phyloP scores from a whole-genome alignment of 1,284 basidiomycete genomes.

The Rhodotorula sp. region DNA sequence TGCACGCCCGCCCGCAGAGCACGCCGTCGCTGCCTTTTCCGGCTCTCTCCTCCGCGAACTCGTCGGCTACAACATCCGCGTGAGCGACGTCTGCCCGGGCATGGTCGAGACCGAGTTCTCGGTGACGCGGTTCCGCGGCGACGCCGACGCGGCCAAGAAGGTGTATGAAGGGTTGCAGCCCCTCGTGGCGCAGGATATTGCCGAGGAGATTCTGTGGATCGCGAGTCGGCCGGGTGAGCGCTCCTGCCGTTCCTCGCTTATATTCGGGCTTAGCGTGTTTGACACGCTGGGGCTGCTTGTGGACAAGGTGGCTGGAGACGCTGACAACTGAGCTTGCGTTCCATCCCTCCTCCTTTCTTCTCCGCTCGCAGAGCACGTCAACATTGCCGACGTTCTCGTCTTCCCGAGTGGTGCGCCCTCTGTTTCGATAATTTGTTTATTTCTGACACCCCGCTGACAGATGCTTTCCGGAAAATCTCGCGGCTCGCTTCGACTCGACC shows the following conservation, averaged over 20 bases:
- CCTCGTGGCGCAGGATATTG: constrained; percentile 32
- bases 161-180: constrained; percentile 86
- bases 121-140: constrained; percentile 79
- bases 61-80: constrained; percentile 80
- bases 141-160: constrained; percentile 72
- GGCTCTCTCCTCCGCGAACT: constrained; percentile 76
- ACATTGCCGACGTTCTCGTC: constrained; percentile 74
- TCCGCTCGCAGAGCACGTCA: constrained; percentile 60
- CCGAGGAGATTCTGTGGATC: constrained; percentile 94
- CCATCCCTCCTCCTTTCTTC: no score
- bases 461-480: background rate
- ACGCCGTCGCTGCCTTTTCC: constrained; percentile 85
- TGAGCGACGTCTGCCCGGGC: constrained; percentile 76
- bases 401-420: constrained; percentile 49
- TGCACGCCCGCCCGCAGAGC: constrained; percentile 44
- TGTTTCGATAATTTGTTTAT: background rate
- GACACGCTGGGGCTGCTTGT: no score
- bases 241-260: background rate
- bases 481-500: background rate
- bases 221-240: constrained; percentile 68
- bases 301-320: no score
- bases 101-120: constrained; percentile 66
- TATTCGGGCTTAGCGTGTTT: no score
- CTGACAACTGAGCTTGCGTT: no score
- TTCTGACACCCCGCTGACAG: no score